Evolutionary conservation across 495 filamentous ascomycete genomes (phyloP).

Genomic region (Niebla homalea): DNA sequence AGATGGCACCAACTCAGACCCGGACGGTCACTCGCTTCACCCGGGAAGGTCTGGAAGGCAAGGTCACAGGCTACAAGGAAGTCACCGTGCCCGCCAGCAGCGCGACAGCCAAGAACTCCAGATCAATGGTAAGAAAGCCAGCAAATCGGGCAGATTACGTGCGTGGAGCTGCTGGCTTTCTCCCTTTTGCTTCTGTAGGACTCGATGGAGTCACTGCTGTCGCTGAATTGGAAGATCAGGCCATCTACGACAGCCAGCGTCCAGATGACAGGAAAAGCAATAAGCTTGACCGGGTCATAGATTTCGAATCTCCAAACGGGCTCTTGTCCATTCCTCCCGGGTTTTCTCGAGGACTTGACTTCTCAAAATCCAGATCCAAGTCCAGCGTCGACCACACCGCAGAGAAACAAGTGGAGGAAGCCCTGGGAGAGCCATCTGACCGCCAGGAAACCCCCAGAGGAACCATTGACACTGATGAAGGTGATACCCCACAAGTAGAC

Average conservation of each 20-base stretch:
- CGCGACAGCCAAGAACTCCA: constrained; percentile 92
- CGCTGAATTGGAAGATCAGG: constrained; percentile 59
- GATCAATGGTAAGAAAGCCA: constrained; percentile 76
- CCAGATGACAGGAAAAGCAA: constrained; percentile 29
- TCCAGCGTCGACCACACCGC: constrained; percentile 33
- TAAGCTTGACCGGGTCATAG: constrained; percentile 65
- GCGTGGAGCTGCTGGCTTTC: constrained; percentile 87
- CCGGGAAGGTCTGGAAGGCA: constrained; percentile 82
- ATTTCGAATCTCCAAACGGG: constrained; percentile 61
- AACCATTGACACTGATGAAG: constrained; percentile 13
- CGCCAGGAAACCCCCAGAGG: constrained; percentile 23
- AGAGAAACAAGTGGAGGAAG: constrained; percentile 60
- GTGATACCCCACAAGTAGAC: background rate
- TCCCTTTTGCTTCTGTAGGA: constrained; percentile 89
- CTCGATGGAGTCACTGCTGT: constrained; percentile 76
- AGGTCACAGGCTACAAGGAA: constrained; percentile 87
- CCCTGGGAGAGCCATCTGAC: constrained; percentile 54
- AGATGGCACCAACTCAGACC: constrained; percentile 78
- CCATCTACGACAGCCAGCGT: constrained; percentile 22
- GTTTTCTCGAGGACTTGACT: constrained; percentile 63
- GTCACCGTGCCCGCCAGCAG: constrained; percentile 84
- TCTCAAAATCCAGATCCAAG: constrained; percentile 47
- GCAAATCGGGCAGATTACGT: constrained; percentile 86
- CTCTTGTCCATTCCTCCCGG: constrained; percentile 76
- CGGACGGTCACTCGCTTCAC: constrained; percentile 86